Percentiles rank a stretch among this genome's conserved stretches.
Evolutionary conservation across 805 yeast genomes (phyloP).

Genomic region (Lipomyces mesembrius): DNA sequence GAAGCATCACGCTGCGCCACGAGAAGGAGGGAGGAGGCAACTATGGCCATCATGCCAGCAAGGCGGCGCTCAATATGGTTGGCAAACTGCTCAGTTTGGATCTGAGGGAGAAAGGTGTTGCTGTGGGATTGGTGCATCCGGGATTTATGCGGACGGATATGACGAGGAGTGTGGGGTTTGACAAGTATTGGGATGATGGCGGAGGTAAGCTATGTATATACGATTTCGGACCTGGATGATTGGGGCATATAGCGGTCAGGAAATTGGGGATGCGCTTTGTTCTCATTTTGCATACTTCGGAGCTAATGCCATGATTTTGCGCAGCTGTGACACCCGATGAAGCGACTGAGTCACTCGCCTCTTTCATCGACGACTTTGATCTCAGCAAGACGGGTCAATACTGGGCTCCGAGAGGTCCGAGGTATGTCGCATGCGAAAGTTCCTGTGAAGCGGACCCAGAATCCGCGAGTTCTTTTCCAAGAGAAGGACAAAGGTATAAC

Average conservation of each 20-base stretch:
- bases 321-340: neutral
- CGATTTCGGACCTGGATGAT: neutral
- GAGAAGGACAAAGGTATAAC: neutral
- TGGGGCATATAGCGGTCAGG: neutral
- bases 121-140: neutral
- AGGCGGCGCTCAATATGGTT: neutral
- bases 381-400: neutral
- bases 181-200: neutral
- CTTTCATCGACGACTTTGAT: slow-evolving; percentile 1
- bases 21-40: slow-evolving; percentile 1
- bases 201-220: neutral
- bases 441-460: neutral
- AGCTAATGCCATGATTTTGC: neutral
- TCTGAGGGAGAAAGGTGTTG: neutral
- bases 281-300: too few species aligned
- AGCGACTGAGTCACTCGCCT: neutral
- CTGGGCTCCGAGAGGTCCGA: slow-evolving; percentile 2
- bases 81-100: slow-evolving; percentile 3
- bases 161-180: neutral
- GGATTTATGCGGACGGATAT: neutral
- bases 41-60: slow-evolving; percentile 1
- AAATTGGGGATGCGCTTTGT: neutral
- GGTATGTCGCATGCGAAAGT: neutral
- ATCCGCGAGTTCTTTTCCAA: neutral
- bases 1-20: neutral